Conservation (phyloP, 2,329 filamentous ascomycete genomes). For the Fusarium fracticaudum region DNA sequence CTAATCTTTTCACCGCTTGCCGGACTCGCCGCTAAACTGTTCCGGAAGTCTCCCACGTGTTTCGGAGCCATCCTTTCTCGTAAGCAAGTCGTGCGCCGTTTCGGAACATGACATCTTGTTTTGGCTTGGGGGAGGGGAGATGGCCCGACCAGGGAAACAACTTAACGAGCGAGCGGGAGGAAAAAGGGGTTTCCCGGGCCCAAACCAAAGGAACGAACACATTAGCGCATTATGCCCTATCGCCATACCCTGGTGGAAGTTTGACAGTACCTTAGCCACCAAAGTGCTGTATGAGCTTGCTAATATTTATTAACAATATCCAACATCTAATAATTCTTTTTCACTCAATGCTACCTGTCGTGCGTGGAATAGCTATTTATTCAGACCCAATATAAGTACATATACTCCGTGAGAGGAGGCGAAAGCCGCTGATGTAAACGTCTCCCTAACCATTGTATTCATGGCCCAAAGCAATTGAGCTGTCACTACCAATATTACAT, state of each 20-base stretch:
- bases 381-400: neutral
- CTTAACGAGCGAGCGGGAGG: slow-evolving; percentile 26
- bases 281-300: slow-evolving; percentile 2
- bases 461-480: neutral
- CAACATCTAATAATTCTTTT: neutral
- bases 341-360: neutral
- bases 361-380: neutral
- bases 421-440: neutral
- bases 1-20: slow-evolving; percentile 41
- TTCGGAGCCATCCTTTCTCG: slow-evolving; percentile 29
- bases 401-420: neutral
- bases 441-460: neutral
- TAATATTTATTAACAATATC: neutral
- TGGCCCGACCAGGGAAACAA: slow-evolving; percentile 24
- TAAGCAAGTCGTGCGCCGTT: slow-evolving; percentile 26
- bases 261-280: slow-evolving; percentile 7
- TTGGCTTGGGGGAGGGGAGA: slow-evolving; percentile 10
- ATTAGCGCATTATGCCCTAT: slow-evolving; percentile 29
- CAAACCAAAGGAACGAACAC: slow-evolving; percentile 20
- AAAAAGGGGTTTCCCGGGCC: slow-evolving; percentile 36
- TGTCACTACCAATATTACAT: neutral
- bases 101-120: slow-evolving; percentile 28
- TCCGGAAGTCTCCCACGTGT: slow-evolving; percentile 44
- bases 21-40: slow-evolving; percentile 40
- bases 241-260: neutral